Conservation (phyloP, 1,139 yeast genomes). For the Spathaspora sp. region DNA sequence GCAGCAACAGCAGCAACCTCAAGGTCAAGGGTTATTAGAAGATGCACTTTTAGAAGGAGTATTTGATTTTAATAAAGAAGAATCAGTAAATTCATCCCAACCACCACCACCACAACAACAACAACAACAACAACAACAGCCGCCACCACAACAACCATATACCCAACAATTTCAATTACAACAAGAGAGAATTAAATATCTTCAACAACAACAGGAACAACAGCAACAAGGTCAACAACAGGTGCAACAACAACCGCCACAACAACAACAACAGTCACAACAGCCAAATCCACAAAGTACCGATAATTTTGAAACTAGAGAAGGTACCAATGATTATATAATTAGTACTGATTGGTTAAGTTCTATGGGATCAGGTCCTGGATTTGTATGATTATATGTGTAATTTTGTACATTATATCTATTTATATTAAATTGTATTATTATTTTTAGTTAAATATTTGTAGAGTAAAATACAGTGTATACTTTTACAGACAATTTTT, state of each 20-base stretch:
- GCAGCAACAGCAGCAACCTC: slow-evolving; percentile 9
- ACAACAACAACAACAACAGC: slow-evolving; percentile 20
- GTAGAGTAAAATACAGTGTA: neutral
- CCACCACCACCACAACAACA: slow-evolving; percentile 16
- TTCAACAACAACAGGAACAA: slow-evolving; percentile 15
- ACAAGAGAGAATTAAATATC: slow-evolving; percentile 14
- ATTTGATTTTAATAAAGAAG: slow-evolving; percentile 6
- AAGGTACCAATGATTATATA: slow-evolving; percentile 6
- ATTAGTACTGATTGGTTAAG: slow-evolving; percentile 34
- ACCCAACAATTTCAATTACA: slow-evolving; percentile 21
- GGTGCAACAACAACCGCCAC: neutral
- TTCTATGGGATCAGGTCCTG: slow-evolving; percentile 39
- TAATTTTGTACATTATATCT: neutral
- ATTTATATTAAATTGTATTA: neutral
- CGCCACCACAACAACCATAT: slow-evolving; percentile 13
- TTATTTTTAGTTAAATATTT: neutral
- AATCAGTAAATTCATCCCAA: slow-evolving; percentile 12
- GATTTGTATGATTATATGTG: slow-evolving; percentile 19
- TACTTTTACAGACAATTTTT: too few species aligned
- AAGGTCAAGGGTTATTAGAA: slow-evolving; percentile 3
- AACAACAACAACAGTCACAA: slow-evolving; percentile 8
- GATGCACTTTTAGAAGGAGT: slow-evolving; percentile 5
- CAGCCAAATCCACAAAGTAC: slow-evolving; percentile 5
- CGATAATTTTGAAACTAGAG: neutral
- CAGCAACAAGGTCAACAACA: slow-evolving; percentile 9